Evolutionary conservation across 2,329 filamentous ascomycete genomes (phyloP), one percentile per base, ranked within the genome.

Genomic region (Hymenoscyphus linearis): DNA sequence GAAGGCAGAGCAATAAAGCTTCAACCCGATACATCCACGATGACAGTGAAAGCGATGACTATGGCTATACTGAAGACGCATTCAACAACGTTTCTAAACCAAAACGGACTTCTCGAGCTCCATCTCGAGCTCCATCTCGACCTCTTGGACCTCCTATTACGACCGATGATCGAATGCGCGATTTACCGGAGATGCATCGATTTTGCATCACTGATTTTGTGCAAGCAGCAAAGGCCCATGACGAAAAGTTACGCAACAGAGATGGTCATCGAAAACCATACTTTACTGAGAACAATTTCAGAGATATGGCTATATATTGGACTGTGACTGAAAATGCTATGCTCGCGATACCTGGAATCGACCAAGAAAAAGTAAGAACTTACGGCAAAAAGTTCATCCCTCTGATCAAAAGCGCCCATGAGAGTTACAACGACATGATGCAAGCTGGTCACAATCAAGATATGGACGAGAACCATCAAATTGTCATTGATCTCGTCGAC

Each of bases 221-320:
- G 25, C 71, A 75, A 0, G 79, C 84, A 53, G 90, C 88, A 0
- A 85, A 83, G 68, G 74, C 74, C 22, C 60, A 85, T 16, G 85
- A 88, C 67, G 83, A 86, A 67, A 76, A 79, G 1, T 77, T 93
- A 26, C 82, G 87, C 67, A 83, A 85, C 64, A 77, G 78, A 26
- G 83, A 83, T 57, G 77, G 78, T 4, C 74, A 88, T 35, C 77
- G 79, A 25, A 80, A 82, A 3, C 79, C 80, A 2, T 77, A 87
- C 0, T 95, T 95, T 71, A 86, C 85, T 0, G 87, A 91, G 63
- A 80, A 79, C 25, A 80, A 90, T 14, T 80, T 92, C 57, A 84
- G 86, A 37, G 82, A 88, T 66, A 93, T 95, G 88, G 87, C 84
- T 13, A 84, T 91, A 56, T 75, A 79, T 36, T 88, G 89, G 79